Percentiles rank a stretch among this genome's conserved stretches.
phyloP scores from a whole-genome alignment of 2,329 filamentous ascomycete species.

The Camptophora hylomeconis region DNA sequence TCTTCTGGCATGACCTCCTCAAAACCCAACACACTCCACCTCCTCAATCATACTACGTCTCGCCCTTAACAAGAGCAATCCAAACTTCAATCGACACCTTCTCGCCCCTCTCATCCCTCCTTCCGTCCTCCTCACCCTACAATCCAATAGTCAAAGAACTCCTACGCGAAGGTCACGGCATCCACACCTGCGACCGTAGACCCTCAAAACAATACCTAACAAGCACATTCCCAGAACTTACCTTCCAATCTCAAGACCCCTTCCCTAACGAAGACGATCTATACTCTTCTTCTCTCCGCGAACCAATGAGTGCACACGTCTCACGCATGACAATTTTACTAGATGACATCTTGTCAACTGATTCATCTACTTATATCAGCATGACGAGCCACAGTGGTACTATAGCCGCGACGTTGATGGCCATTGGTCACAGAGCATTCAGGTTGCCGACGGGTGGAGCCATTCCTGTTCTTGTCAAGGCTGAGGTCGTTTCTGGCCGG shows the following conservation, averaged over 20 bases:
- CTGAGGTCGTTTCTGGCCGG: constrained; percentile 14
- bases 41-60: constrained; percentile 44
- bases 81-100: constrained; percentile 43
- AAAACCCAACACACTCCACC: constrained; percentile 34
- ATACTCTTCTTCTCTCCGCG: constrained; percentile 36
- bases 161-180: constrained; percentile 45
- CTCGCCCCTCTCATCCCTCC: constrained; percentile 28
- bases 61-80: constrained; percentile 44
- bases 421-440: constrained; percentile 35
- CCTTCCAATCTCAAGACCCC: constrained; percentile 42
- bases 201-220: constrained; percentile 36
- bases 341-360: constrained; percentile 35
- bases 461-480: constrained; percentile 39
- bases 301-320: constrained; percentile 36
- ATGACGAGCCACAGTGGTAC: constrained; percentile 48
- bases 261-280: constrained; percentile 43
- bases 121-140: constrained; percentile 26
- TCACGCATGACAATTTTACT: constrained; percentile 33
- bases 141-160: constrained; percentile 44
- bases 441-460: constrained; percentile 36
- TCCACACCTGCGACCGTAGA: constrained; percentile 50
- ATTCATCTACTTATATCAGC: constrained; percentile 31
- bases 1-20: constrained; percentile 40
- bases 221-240: constrained; percentile 11
- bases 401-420: constrained; percentile 40